These are phyloP conservation scores for Penicillium riverlandense DNA, from an alignment of 495 filamentous ascomycete genomes.

Conservation along the genomic window DNA sequence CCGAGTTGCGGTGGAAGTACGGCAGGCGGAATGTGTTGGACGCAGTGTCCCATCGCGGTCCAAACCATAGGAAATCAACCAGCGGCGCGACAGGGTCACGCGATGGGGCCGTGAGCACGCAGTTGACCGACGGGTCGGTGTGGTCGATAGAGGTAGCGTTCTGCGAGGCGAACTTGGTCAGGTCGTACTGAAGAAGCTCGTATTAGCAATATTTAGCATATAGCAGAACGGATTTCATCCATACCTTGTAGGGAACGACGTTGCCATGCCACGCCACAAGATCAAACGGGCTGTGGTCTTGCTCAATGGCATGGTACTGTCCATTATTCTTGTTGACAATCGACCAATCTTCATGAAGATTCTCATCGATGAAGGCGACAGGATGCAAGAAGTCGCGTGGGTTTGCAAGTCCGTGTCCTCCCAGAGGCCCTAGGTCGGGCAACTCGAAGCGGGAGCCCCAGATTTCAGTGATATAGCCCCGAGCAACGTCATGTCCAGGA, in stretches of 20 bases:
- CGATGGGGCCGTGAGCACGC: constrained; percentile 32
- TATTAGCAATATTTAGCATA: not conserved
- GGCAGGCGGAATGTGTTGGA: constrained; percentile 36
- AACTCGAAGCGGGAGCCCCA: constrained; percentile 34
- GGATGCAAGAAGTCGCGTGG: constrained; percentile 36
- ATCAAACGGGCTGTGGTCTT: constrained; percentile 36
- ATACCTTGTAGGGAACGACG: constrained; percentile 35
- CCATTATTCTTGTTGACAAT: constrained; percentile 35
- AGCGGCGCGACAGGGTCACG: constrained; percentile 28
- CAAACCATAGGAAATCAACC: constrained; percentile 37
- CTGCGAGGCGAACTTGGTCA: constrained; percentile 35
- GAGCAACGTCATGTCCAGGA: constrained; percentile 17
- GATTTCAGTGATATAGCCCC: constrained; percentile 35
- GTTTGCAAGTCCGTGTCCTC: constrained; percentile 32
- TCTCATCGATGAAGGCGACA: constrained; percentile 32
- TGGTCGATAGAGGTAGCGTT: constrained; percentile 37
- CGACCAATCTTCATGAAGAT: constrained; percentile 25
- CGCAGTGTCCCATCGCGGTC: constrained; percentile 35
- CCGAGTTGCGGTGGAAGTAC: constrained; percentile 38
- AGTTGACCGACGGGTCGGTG: constrained; percentile 33
- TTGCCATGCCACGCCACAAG: constrained; percentile 38
- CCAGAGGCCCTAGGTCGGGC: constrained; percentile 33
- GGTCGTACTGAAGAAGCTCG: constrained; percentile 20
- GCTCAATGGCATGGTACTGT: constrained; percentile 25
- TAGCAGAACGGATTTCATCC: not conserved